Evolutionary conservation across 2,329 filamentous ascomycete species (phyloP).

Genomic region (Colletotrichum tamarilloi): DNA sequence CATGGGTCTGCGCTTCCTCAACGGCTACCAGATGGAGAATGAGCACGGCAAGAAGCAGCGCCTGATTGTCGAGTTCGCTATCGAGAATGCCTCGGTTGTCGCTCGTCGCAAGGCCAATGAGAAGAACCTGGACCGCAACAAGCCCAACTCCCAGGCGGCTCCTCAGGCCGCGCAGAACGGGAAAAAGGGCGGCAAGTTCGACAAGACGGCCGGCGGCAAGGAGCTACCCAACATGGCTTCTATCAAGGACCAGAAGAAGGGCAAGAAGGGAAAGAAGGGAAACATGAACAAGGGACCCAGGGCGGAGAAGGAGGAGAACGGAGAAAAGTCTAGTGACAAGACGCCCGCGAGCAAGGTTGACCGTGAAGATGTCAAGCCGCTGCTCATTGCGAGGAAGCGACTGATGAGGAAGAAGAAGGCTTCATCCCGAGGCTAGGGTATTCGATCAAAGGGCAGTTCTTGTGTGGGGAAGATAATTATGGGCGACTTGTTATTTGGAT

Average conservation of each 20-base stretch:
- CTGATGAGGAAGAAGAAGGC: constrained; percentile 79
- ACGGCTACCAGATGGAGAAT: constrained; percentile 75
- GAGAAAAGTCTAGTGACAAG: constrained; percentile 27
- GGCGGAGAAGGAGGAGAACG: constrained; percentile 38
- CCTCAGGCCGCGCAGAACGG: constrained; percentile 38
- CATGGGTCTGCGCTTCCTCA: constrained; percentile 94
- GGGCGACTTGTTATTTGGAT: neutral
- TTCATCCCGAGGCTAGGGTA: constrained; percentile 45
- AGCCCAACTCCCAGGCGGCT: constrained; percentile 37
- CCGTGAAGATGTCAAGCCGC: constrained; percentile 65
- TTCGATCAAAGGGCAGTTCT: neutral
- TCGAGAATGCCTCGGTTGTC: constrained; percentile 98
- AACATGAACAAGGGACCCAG: constrained; percentile 45
- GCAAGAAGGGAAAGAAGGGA: constrained; percentile 44
- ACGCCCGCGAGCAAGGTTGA: constrained; percentile 38
- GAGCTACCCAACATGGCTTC: constrained; percentile 45
- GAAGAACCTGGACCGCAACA: constrained; percentile 42
- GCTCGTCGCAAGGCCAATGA: constrained; percentile 68
- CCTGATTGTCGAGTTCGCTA: constrained; percentile 95
- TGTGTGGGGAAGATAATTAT: neutral
- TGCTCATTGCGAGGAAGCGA: constrained; percentile 87
- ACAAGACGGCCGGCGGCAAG: constrained; percentile 44
- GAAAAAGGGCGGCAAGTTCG: constrained; percentile 45
- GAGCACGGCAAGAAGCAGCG: constrained; percentile 83
- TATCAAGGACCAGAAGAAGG: constrained; percentile 46